Conservation (phyloP, 1,284 basidiomycete species). For the Apiotrichum veenhuisii region DNA sequence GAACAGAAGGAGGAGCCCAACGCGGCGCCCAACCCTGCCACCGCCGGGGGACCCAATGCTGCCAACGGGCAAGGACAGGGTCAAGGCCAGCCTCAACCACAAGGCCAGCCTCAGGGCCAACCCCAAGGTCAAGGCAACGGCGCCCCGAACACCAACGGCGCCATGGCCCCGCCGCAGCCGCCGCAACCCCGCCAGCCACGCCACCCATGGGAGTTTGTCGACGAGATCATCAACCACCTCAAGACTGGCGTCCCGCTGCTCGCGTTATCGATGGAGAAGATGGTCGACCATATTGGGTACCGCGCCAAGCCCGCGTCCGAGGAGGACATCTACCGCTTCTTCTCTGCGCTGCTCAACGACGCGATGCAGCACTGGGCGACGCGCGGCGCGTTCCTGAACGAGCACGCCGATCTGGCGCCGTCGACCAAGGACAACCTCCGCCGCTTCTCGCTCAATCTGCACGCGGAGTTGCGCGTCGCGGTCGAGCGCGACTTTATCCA, state of each 20-base stretch:
- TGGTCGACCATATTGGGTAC: constrained; percentile 90
- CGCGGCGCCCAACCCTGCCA: constrained; percentile 17
- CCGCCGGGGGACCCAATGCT: constrained; percentile 14
- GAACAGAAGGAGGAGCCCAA: constrained; percentile 27
- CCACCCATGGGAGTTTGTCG: constrained; percentile 85
- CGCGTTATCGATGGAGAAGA: constrained; percentile 91
- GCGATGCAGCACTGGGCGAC: constrained; percentile 64
- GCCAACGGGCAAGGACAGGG: constrained; percentile 5
- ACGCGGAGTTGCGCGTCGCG: constrained; percentile 66
- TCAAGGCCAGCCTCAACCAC: constrained; percentile 24
- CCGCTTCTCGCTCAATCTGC: constrained; percentile 67
- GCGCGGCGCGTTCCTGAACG: constrained; percentile 64
- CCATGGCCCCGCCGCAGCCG: constrained; percentile 28
- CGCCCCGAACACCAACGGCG: constrained; percentile 28
- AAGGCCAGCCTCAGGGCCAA: constrained; percentile 35
- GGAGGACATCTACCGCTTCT: constrained; percentile 91
- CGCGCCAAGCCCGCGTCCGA: constrained; percentile 89
- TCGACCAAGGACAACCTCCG: constrained; percentile 60
- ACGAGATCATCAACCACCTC: constrained; percentile 89
- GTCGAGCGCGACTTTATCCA: constrained; percentile 90
- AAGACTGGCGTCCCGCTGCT: constrained; percentile 96
- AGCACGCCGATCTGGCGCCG: constrained; percentile 69
- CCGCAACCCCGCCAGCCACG: constrained; percentile 57
- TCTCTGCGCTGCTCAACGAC: constrained; percentile 74
- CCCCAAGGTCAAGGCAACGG: neutral